Conservation (phyloP, 2,329 filamentous ascomycete species). For the Paraconiothyrium sp. region DNA sequence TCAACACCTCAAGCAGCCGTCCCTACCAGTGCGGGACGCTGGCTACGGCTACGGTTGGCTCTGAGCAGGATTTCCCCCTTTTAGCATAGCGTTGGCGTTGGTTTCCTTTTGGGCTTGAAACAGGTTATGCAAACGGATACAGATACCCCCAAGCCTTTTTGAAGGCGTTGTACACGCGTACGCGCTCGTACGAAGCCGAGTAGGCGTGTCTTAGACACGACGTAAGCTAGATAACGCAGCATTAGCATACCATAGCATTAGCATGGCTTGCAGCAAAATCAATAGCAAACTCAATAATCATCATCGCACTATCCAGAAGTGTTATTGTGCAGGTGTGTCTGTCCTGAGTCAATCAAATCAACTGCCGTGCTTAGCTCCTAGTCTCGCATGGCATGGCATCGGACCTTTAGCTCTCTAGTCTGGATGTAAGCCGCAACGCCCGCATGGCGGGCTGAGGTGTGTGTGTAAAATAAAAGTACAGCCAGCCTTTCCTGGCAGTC, state of each 20-base stretch:
- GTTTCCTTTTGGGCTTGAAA: slow-evolving; percentile 25
- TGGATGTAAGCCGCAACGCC: no score
- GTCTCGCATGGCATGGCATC: background rate
- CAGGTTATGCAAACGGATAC: slow-evolving; percentile 19
- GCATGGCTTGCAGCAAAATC: background rate
- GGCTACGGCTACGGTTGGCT: slow-evolving; percentile 51
- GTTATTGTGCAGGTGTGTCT: no score
- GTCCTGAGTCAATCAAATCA: background rate
- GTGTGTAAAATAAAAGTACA: no score
- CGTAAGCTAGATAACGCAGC: no score
- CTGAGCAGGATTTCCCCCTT: slow-evolving; percentile 29
- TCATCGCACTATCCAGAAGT: slow-evolving; percentile 8
- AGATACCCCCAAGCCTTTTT: slow-evolving; percentile 45
- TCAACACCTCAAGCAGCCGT: slow-evolving; percentile 47
- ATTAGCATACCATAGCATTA: slow-evolving; percentile 8
- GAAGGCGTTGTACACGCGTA: slow-evolving; percentile 24
- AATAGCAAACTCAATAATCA: background rate
- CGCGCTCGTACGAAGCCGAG: background rate
- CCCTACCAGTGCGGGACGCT: slow-evolving; percentile 50
- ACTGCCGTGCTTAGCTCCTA: slow-evolving; percentile 1
- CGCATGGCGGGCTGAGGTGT: no score
- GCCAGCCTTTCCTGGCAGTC: background rate
- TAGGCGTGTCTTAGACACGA: slow-evolving; percentile 5
- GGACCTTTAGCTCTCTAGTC: no score
- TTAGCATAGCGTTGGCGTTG: slow-evolving; percentile 46